Percentiles rank a stretch among this genome's conserved stretches.
These are phyloP conservation scores for Cenococcum geophilum DNA, from an alignment of 495 filamentous ascomycete species.

Conservation along the genomic window DNA sequence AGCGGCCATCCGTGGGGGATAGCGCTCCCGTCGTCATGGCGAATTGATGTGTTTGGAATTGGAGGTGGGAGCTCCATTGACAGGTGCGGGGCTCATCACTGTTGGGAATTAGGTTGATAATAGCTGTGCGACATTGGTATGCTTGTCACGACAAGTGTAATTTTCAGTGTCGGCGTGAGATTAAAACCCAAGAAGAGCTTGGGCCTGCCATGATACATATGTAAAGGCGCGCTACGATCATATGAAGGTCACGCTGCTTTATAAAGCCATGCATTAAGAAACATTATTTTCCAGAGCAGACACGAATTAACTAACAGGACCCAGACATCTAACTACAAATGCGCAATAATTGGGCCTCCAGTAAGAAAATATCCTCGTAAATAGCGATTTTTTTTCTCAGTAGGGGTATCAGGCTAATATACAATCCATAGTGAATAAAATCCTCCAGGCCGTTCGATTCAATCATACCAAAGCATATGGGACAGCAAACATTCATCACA, in stretches of 20 bases:
- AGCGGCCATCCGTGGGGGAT: slow-evolving; percentile 12
- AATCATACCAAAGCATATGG: background rate
- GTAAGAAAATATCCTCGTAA: background rate
- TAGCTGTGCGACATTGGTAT: background rate
- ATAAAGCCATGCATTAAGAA: too few species aligned
- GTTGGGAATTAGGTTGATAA: background rate
- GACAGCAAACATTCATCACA: background rate
- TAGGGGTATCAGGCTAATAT: slow-evolving; percentile 4
- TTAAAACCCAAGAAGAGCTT: too few species aligned
- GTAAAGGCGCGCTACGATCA: too few species aligned
- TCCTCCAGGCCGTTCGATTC: slow-evolving; percentile 7
- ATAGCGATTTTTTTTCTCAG: background rate
- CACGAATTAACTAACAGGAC: too few species aligned
- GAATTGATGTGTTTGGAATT: background rate
- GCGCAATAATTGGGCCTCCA: too few species aligned
- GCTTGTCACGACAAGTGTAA: too few species aligned
- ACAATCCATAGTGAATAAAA: slow-evolving; percentile 2
- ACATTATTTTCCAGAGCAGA: too few species aligned
- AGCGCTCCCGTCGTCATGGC: background rate
- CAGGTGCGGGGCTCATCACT: slow-evolving; percentile 1
- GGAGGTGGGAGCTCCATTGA: background rate
- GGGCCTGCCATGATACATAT: too few species aligned
- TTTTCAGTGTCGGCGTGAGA: too few species aligned
- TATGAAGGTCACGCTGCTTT: too few species aligned
- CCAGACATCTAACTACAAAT: too few species aligned